These are phyloP conservation scores for Paramyrothecium sp. DNA, from an alignment of 2,329 filamentous ascomycete species.

Conservation along the genomic window DNA sequence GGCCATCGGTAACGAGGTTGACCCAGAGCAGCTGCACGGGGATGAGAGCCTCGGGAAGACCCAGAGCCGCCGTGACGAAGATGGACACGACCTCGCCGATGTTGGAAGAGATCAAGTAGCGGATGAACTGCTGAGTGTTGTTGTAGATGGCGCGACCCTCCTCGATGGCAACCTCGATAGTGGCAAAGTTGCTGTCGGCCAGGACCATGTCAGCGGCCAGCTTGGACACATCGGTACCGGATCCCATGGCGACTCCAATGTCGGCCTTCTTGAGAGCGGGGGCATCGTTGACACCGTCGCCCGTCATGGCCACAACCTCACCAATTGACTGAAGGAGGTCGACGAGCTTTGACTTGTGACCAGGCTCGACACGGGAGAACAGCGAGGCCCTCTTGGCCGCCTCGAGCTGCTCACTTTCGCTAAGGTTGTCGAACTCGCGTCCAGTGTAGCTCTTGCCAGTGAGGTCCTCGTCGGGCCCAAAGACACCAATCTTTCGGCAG, in stretches of 20 bases:
- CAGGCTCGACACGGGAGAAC: slow-evolving; percentile 94
- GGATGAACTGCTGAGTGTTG: slow-evolving; percentile 99
- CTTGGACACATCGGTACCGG: slow-evolving; percentile 95
- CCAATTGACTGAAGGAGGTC: slow-evolving; percentile 90
- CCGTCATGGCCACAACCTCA: slow-evolving; percentile 98
- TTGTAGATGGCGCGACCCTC: slow-evolving; percentile 98
- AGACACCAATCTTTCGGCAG: slow-evolving; percentile 95
- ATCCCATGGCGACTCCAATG: slow-evolving; percentile 98
- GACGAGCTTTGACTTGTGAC: slow-evolving; percentile 96
- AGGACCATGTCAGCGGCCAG: slow-evolving; percentile 98
- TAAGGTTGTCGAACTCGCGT: slow-evolving; percentile 87
- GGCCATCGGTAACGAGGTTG: slow-evolving; percentile 94
- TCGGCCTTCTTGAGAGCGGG: slow-evolving; percentile 98
- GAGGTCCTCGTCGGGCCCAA: slow-evolving; percentile 77
- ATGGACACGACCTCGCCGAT: slow-evolving; percentile 99
- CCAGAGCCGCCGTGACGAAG: slow-evolving; percentile 92
- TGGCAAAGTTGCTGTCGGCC: slow-evolving; percentile 98
- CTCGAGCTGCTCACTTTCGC: slow-evolving; percentile 73
- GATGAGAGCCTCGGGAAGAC: slow-evolving; percentile 96
- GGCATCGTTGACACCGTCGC: slow-evolving; percentile 97
- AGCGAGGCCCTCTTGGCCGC: slow-evolving; percentile 84
- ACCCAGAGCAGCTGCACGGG: slow-evolving; percentile 98
- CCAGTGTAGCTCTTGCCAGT: slow-evolving; percentile 93
- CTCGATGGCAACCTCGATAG: slow-evolving; percentile 92
- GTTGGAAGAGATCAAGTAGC: slow-evolving; percentile 98